Base-by-base conservation (phyloP, 192 early-diverging fungal genomes). In the Linnemannia elongata region DNA sequence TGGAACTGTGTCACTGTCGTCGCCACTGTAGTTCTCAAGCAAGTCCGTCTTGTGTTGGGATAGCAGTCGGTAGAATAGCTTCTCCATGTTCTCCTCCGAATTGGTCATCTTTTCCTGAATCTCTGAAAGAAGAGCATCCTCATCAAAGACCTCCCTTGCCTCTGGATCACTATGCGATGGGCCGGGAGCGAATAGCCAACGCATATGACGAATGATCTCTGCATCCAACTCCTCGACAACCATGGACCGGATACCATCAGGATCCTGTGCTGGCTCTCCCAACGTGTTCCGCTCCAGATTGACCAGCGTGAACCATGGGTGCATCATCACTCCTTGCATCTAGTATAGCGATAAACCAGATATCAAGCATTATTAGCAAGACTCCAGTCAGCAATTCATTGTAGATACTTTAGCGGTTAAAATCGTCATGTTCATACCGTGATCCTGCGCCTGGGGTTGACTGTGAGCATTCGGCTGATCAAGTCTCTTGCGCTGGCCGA, bases 321-420 rank as follows among this genome's bases (percentile, higher is more conserved):
- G 90, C 30, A 81, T 75, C 82, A 90, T 90, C 3, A 91, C 89
- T 39, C 88, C 88, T 69, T 91, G 82, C 88, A 90, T 91, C 90
- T 91, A 79, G 69, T 17, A 18, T 13, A 6, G 30, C 13, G 3
- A 60, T 3, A 24, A 63, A 47, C n/a, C 30, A 41, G 20, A 27
- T 4, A 30, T 30, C 35, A 27, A 13, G 35, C 27, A 71, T 9
- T 39, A 24, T 41, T 71, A 36, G 36, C 35, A 27, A 71, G 2
- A 18, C 63, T 27, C 44, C 39, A 27, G 15, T 7, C 13, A n/a
- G 22, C 0, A 41, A 18, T 24, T 72, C 10, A 54, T 24, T 39
- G 22, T 39, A 36, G 38, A 42, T n/a, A 1, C 35, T 18, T 36
- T 55, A 39, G 45, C 22, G n/a, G 73, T 60, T 20, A 35, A 27